A percentile compares a stretch with the other conserved stretches of the same genome.
Conservation (phyloP, 2,329 filamentous ascomycete species). For the Neoscytalidium dimidiatum region DNA sequence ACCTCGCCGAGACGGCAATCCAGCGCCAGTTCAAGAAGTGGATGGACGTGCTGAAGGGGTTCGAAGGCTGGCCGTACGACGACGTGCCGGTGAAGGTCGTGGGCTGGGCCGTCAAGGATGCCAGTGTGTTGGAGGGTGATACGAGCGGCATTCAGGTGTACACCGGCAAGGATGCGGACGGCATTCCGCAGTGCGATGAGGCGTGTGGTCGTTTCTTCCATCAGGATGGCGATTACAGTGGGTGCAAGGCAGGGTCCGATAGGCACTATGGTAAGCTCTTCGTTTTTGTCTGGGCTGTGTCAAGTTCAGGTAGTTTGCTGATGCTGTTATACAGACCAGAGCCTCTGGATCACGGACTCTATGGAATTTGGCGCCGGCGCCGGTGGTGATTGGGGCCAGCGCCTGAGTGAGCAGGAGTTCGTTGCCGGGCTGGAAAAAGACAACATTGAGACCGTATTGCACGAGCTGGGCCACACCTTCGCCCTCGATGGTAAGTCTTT, state of each 20-base stretch:
- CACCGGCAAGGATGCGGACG: slow-evolving; percentile 42
- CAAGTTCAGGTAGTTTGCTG: not conserved
- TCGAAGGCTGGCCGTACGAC: slow-evolving; percentile 46
- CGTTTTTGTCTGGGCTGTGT: not conserved
- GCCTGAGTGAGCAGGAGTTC: slow-evolving; percentile 48
- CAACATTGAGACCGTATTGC: slow-evolving; percentile 48
- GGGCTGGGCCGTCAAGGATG: slow-evolving; percentile 47
- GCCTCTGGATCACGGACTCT: slow-evolving; percentile 50
- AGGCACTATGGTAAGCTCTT: slow-evolving; percentile 41
- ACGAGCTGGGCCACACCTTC: slow-evolving; percentile 32
- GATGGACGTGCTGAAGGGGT: slow-evolving; percentile 47
- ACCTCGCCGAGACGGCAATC: slow-evolving; percentile 38
- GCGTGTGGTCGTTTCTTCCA: slow-evolving; percentile 50
- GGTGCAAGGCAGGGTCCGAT: slow-evolving; percentile 41
- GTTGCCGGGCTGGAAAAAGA: slow-evolving; percentile 39
- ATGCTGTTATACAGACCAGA: slow-evolving; percentile 35
- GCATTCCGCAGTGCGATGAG: slow-evolving; percentile 45
- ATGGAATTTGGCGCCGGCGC: slow-evolving; percentile 42
- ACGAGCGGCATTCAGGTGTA: slow-evolving; percentile 43
- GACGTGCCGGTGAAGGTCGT: slow-evolving; percentile 45
- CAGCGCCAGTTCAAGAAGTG: slow-evolving; percentile 43
- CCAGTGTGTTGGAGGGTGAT: slow-evolving; percentile 38
- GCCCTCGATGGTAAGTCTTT: not conserved
- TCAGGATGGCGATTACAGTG: slow-evolving; percentile 43
- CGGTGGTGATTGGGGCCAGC: slow-evolving; percentile 52